Evolutionary conservation across 352 stramenopile species (phyloP).

Genomic region (Phytophthora macrochlamydospora): DNA sequence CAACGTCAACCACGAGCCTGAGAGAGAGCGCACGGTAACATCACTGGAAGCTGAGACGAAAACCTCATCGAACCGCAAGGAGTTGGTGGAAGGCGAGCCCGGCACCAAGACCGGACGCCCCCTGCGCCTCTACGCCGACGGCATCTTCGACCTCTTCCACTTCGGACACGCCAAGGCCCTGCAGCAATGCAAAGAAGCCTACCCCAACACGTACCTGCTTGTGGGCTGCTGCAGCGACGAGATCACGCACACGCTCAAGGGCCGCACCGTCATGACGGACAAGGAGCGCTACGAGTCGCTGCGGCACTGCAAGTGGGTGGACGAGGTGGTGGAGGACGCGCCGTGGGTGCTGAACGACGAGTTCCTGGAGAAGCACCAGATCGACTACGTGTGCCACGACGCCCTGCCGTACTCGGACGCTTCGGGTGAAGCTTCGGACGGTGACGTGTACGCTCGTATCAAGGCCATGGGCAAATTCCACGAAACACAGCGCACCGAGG

Average conservation of each 20-base stretch:
- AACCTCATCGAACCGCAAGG: conserved; percentile 43
- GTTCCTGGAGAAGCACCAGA: conserved; percentile 84
- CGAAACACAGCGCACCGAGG: conserved; percentile 84
- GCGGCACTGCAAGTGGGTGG: conserved; percentile 88
- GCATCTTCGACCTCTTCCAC: conserved; percentile 91
- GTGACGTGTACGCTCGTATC: conserved; percentile 87
- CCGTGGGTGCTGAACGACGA: conserved; percentile 87
- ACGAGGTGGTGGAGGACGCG: conserved; percentile 86
- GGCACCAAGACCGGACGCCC: conserved; percentile 77
- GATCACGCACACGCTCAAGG: conserved; percentile 88
- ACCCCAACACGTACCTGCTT: conserved; percentile 84
- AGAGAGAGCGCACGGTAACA: conserved; percentile 39
- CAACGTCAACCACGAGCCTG: conserved; percentile 7
- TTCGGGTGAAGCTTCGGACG: conserved; percentile 70
- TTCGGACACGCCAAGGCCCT: conserved; percentile 88
- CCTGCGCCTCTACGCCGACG: conserved; percentile 86
- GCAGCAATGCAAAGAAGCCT: conserved; percentile 88
- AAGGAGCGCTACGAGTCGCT: conserved; percentile 87
- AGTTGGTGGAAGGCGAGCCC: conserved; percentile 64
- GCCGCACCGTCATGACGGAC: conserved; percentile 88
- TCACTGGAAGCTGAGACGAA: conserved; percentile 63
- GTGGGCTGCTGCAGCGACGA: conserved; percentile 90
- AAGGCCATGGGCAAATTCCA: conserved; percentile 89
- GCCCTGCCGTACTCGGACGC: conserved; percentile 85
- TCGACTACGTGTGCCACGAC: conserved; percentile 91